phyloP scores from a whole-genome alignment of 192 early-diverging fungal genomes.

The Paraglomus occultum region DNA sequence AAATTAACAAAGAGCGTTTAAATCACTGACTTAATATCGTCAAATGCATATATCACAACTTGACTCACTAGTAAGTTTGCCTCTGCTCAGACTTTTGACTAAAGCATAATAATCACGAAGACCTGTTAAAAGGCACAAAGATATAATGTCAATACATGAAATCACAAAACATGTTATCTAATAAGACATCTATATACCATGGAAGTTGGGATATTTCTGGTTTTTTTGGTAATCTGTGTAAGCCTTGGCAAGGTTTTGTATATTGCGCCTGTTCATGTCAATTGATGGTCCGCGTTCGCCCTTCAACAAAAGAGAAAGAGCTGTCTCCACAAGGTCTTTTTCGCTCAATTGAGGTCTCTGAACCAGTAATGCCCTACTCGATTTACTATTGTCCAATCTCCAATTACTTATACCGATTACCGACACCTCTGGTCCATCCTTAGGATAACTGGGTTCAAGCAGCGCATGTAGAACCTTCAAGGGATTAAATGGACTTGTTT shows the following conservation, averaged over 20 bases:
- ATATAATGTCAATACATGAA: not conserved
- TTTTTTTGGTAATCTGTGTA: slow-evolving; percentile 22
- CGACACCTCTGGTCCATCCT: slow-evolving; percentile 15
- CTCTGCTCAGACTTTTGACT: slow-evolving; percentile 10
- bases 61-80: not conserved
- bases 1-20: not conserved
- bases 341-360: slow-evolving; percentile 29
- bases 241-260: slow-evolving; percentile 13
- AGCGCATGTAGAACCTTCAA: slow-evolving; percentile 25
- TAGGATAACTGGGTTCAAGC: slow-evolving; percentile 24
- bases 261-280: too few species aligned
- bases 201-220: slow-evolving; percentile 26
- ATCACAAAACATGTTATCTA: too few species aligned
- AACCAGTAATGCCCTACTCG: slow-evolving; percentile 28
- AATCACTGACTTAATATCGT: too few species aligned
- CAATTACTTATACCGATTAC: slow-evolving; percentile 30
- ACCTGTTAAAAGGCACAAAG: not conserved
- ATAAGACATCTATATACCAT: not conserved
- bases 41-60: not conserved
- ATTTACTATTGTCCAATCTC: slow-evolving; percentile 30
- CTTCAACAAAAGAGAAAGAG: not conserved
- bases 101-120: slow-evolving; percentile 28
- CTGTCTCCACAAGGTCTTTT: slow-evolving; percentile 21
- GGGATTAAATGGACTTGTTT: slow-evolving; percentile 22
- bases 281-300: not conserved